phyloP scores from a whole-genome alignment of 805 yeast genomes.

The Wickerhamiella shivajii region DNA sequence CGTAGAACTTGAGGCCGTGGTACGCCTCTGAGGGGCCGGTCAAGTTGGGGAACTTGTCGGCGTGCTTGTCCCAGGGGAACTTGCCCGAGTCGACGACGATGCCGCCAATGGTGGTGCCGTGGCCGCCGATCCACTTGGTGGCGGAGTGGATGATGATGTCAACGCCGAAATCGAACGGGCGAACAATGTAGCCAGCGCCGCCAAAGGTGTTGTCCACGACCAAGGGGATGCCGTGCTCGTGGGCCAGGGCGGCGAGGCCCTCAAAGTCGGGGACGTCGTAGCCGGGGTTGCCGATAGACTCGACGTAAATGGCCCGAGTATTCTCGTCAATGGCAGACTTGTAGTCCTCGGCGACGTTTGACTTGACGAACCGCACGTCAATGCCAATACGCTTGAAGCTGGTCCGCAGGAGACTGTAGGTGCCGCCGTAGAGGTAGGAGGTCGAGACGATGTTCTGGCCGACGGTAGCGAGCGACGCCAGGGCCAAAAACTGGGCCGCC shows the following conservation, averaged over 20 bases:
- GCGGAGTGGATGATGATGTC: constrained; percentile 90
- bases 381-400: constrained; percentile 82
- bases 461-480: constrained; percentile 65
- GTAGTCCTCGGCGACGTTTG: constrained; percentile 61
- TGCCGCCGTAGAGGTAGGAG: constrained; percentile 85
- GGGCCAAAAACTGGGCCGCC: constrained; percentile 82
- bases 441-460: constrained; percentile 89
- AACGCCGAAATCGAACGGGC: constrained; percentile 79
- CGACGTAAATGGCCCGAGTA: constrained; percentile 82
- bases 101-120: constrained; percentile 91
- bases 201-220: constrained; percentile 95
- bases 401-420: constrained; percentile 88
- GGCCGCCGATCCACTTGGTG: constrained; percentile 97
- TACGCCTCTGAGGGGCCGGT: constrained; percentile 85
- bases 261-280: constrained; percentile 88
- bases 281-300: constrained; percentile 85
- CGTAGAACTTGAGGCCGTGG: constrained; percentile 74
- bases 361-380: constrained; percentile 69
- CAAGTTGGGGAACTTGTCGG: constrained; percentile 82
- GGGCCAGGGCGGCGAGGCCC: constrained; percentile 59
- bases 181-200: constrained; percentile 81
- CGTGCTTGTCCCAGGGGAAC: constrained; percentile 79
- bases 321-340: constrained; percentile 61
- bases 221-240: constrained; percentile 73
- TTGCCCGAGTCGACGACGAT: constrained; percentile 57